Base-by-base conservation (phyloP, 1,284 basidiomycete species). In the Ceratorhiza oryzae-sativae region DNA sequence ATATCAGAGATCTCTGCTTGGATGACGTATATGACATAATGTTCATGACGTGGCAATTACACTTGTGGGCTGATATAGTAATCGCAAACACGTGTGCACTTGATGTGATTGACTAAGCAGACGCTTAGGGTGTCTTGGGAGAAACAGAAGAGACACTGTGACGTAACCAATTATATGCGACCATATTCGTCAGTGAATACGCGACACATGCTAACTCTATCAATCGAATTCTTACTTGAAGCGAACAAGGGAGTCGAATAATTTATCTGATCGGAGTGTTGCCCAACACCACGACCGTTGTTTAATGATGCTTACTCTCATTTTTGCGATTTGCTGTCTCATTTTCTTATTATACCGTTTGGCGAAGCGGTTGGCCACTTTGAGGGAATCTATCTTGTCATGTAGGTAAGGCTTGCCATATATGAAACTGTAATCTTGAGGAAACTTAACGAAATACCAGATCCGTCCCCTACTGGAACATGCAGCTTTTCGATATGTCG, bases 401-500 rank as follows among this genome's bases (percentile, higher is more conserved):
- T 56, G 53, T 36, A 27, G 27, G 53, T 56, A 36, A 8, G 53
- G 36, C 6, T 23, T 56, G 8, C 12, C 15, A 20, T 8, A n/a
- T 34, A 10, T n/a, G 27, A 32, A 56, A 6, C 15, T 56, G 8
- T 51, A 25, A n/a, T 27, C 27, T 18, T 4, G 23, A 8, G 3
- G 13, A 30, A 56, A 12, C n/a, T 34, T 5, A 9, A 27, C 9
- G 9, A 53, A 53, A 23, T 48, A 32, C 15, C 15, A 65, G 62
- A 27, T 5, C 36, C 2, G 62, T 53, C 5, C 48, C 62, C 2
- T 4, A 20, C 34, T 53, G 62, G 62, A 49, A 39, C 48, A 51
- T 49, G 12, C 62, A 53, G 48, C 25, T 53, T 20, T 65, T 49
- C 32, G 45, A 49, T 30, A 27, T 65, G 13, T 34, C 45, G n/a